These are phyloP conservation scores for Raphanus sativus DNA, from an alignment of 345 rosid genomes.

Conservation along the genomic window DNA sequence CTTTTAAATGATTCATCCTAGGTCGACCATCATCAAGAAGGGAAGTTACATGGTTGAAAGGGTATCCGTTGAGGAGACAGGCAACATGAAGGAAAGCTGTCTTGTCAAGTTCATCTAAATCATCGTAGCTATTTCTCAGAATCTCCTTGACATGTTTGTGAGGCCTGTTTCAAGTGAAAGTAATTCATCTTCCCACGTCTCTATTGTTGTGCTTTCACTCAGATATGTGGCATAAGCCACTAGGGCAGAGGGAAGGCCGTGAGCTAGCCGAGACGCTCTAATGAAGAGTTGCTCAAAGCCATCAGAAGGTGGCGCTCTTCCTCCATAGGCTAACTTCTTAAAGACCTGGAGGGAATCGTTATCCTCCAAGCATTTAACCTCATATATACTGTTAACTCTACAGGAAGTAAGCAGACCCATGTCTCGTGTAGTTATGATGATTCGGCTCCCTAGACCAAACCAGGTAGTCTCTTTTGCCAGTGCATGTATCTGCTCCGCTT, in stretches of 20 bases:
- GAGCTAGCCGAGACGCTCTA: slow-evolving; percentile 3
- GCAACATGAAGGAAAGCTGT: slow-evolving; percentile 15
- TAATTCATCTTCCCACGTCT: slow-evolving; percentile 26
- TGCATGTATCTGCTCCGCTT: not conserved
- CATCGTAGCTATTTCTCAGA: not conserved
- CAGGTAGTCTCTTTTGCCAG: not conserved
- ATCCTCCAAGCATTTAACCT: slow-evolving; percentile 13
- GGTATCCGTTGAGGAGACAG: slow-evolving; percentile 20
- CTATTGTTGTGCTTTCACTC: not conserved
- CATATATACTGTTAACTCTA: not conserved
- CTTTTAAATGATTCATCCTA: not conserved
- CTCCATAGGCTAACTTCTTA: not conserved
- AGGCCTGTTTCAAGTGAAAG: not conserved
- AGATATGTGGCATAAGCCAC: slow-evolving; percentile 24
- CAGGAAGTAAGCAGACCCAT: not conserved
- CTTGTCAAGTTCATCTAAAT: not conserved
- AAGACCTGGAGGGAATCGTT: slow-evolving; percentile 11
- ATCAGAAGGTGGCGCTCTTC: not conserved
- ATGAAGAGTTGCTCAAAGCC: not conserved
- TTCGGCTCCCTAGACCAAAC: slow-evolving; percentile 6
- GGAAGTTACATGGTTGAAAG: not conserved
- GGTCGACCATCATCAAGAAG: not conserved
- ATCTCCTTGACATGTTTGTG: not conserved
- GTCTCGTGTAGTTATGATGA: slow-evolving; percentile 1
- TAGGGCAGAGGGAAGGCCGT: slow-evolving; percentile 40